Evolutionary conservation across 768 basidiomycete species (phyloP), one percentile per base, ranked within the genome.

Genomic region (Amanita subjunquillea): DNA sequence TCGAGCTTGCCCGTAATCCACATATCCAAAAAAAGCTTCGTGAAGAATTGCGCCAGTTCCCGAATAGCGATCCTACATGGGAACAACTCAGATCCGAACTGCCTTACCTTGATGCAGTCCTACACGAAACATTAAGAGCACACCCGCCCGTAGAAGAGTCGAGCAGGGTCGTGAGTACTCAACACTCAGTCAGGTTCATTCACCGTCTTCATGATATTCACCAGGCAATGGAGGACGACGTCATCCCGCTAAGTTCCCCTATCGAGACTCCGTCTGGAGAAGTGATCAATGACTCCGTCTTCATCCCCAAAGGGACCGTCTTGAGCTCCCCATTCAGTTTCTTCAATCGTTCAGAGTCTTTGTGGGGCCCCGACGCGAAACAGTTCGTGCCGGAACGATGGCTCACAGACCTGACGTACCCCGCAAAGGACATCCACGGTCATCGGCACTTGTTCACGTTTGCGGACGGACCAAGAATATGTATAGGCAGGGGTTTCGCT

Each of bases 341-440:
- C 44, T 64, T 79, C 29, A 77, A 79, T 57, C 57, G 63, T 10
- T 69, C 71, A 3, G 58, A 62, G 22, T 60, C 54, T 2, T 55
- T 74, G 22, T 79, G 76, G 72, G 78, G 79, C 4, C 47, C 63
- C 1, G 69, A 73, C 38, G 72, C 74, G n/a, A 67, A 60, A 25
- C 62, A 67, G 38, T 77, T 77, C 58, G 62, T 63, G 4, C 76
- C 75, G 1, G 66, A 69, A 40, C 67, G 75, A 2, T 78, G 76
- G 75, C 55, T 72, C 8, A 59, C 67, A 4, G 57, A 61, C 6
- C 56, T 55, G 40, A 54, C 57, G 27, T 30, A 27, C 2, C 51
- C 55, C 2, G 70, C 68, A 6, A 61, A 67, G 30, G 65, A 66
- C 29, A 57, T 72, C 38, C 67, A 67, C 36, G 68, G 70, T 1